phyloP scores from a whole-genome alignment of 164 flowering plant genomes.

The Aristolochia fimbriata region DNA sequence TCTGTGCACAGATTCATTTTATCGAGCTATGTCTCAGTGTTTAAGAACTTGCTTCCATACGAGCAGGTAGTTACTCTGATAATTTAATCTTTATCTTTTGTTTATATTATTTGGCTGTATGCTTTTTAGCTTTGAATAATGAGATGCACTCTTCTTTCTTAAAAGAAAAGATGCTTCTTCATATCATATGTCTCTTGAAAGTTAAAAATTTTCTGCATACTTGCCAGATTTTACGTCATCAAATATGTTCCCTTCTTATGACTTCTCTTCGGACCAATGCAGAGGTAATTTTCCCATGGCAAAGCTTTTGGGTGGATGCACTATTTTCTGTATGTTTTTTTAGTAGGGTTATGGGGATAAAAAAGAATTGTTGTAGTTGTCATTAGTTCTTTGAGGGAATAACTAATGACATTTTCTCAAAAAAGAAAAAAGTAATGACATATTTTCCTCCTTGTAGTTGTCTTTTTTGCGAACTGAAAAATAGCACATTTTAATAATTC shows the following conservation, averaged over 20 bases:
- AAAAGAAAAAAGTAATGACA: no score
- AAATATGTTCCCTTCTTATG: slow-evolving; percentile 97
- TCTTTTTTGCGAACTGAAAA: no score
- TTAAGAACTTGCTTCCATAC: slow-evolving; percentile 61
- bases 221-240: slow-evolving; percentile 73
- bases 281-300: slow-evolving; percentile 46
- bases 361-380: no score
- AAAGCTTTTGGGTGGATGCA: neutral
- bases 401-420: no score
- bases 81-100: no score
- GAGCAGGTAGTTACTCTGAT: slow-evolving; percentile 50
- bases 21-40: slow-evolving; percentile 74
- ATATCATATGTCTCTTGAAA: slow-evolving; percentile 1
- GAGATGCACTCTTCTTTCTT: neutral
- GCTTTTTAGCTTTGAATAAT: neutral
- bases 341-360: no score
- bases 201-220: slow-evolving; percentile 8
- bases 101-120: neutral
- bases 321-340: no score
- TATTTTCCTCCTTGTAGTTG: no score
- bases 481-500: no score
- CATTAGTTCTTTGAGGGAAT: no score
- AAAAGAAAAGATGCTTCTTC: no score
- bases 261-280: slow-evolving; percentile 87
- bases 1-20: slow-evolving; percentile 62